These are phyloP conservation scores for Mucor sp. DNA, from an alignment of 371 early-diverging fungal genomes.

Conservation along the genomic window DNA sequence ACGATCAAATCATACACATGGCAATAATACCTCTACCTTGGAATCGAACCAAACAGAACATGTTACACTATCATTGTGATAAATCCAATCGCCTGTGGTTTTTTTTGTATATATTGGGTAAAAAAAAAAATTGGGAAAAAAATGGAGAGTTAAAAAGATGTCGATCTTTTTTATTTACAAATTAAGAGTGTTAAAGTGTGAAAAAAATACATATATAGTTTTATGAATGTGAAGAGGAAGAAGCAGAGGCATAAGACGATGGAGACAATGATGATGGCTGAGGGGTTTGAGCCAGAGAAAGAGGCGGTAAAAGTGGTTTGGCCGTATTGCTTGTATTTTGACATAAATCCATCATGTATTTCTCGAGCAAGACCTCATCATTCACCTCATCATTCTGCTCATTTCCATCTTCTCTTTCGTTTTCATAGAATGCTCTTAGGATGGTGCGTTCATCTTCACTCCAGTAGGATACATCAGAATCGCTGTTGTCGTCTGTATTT, in stretches of 20 bases:
- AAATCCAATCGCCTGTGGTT: conserved; percentile 1
- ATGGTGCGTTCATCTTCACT: conserved; percentile 17
- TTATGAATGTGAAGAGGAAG: neutral
- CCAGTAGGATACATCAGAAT: conserved; percentile 14
- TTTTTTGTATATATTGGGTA: neutral
- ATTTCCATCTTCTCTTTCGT: conserved; percentile 9
- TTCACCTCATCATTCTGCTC: conserved; percentile 13
- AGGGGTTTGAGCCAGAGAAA: neutral
- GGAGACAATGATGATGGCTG: neutral
- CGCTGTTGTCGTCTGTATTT: conserved; percentile 6
- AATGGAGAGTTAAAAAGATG: neutral
- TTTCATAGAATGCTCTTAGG: conserved; percentile 21
- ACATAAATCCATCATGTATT: neutral
- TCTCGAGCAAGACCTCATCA: neutral
- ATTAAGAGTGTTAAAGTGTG: neutral
- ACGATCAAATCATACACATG: too few relatives aligned
- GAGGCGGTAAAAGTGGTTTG: neutral
- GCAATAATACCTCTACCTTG: too few relatives aligned
- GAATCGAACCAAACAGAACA: neutral
- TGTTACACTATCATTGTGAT: neutral
- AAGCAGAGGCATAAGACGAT: neutral
- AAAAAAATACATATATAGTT: neutral
- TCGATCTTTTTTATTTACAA: conserved; percentile 6
- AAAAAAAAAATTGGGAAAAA: neutral
- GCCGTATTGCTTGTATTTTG: neutral